phyloP scores from a whole-genome alignment of 2,329 filamentous ascomycete genomes.

The Alternaria sp. region DNA sequence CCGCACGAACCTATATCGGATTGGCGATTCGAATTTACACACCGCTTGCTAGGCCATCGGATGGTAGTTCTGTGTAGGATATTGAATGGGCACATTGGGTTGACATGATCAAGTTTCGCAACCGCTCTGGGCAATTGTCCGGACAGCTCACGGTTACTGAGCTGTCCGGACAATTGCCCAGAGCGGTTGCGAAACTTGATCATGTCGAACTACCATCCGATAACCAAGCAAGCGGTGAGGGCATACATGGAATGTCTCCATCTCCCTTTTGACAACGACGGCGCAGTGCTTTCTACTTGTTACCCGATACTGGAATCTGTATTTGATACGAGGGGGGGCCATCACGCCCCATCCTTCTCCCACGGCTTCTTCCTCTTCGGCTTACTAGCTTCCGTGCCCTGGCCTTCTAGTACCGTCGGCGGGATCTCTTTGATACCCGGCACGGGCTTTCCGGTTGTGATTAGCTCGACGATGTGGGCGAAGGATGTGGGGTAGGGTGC shows the following conservation, averaged over 20 bases:
- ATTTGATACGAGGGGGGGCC: not conserved
- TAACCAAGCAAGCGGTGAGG: not conserved
- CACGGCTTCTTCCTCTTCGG: constrained; percentile 73
- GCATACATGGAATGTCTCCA: no score
- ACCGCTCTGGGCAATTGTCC: not conserved
- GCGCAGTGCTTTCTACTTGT: no score
- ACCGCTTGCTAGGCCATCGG: not conserved
- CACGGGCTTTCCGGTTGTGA: constrained; percentile 80
- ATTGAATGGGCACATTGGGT: no score
- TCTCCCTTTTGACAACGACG: no score
- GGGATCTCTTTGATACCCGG: constrained; percentile 89
- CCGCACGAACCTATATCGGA: no score
- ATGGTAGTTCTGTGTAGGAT: not conserved
- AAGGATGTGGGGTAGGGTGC: constrained; percentile 83
- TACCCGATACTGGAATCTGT: no score
- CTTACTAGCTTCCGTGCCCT: constrained; percentile 64
- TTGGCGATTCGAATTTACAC: no score
- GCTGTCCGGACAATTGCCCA: not conserved
- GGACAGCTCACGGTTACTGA: no score
- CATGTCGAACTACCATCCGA: not conserved
- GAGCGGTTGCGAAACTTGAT: not conserved
- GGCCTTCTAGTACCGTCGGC: constrained; percentile 74
- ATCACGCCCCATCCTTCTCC: constrained; percentile 66
- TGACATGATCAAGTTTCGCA: not conserved
- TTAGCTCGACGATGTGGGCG: constrained; percentile 82